Evolutionary conservation across 2,329 filamentous ascomycete species (phyloP).

Genomic region (Pseudogymnoascus sp.): DNA sequence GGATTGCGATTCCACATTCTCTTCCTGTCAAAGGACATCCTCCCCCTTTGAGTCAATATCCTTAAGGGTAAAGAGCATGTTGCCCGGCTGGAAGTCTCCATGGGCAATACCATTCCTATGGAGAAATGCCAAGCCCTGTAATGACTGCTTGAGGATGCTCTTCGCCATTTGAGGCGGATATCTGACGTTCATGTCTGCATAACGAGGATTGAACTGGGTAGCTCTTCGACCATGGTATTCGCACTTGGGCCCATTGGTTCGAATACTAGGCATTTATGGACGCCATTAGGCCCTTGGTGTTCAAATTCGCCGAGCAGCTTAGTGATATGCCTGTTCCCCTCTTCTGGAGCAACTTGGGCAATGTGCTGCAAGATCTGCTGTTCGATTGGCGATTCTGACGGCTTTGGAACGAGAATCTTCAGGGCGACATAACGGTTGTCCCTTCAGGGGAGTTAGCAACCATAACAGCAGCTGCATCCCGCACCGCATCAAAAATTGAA

Average conservation of each 20-base stretch:
- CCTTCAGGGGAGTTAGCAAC: neutral
- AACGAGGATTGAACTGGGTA: conserved; percentile 14
- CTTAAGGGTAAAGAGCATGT: conserved; percentile 30
- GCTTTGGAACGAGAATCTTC: conserved; percentile 13
- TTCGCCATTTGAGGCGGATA: neutral
- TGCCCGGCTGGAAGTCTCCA: conserved; percentile 33
- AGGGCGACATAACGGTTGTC: conserved; percentile 13
- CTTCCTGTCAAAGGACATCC: neutral
- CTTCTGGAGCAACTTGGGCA: conserved; percentile 2
- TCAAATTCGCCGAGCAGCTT: conserved; percentile 31
- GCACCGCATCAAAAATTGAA: neutral
- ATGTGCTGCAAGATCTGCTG: neutral
- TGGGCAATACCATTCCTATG: conserved; percentile 33
- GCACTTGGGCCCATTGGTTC: conserved; percentile 33
- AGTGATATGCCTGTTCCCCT: conserved; percentile 26
- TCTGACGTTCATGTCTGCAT: neutral
- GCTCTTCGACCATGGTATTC: conserved; percentile 27
- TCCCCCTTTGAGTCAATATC: conserved; percentile 19
- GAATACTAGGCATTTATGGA: conserved; percentile 36
- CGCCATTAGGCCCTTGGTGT: conserved; percentile 35
- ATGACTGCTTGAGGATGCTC: neutral
- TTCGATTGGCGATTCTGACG: neutral
- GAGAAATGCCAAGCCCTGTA: conserved; percentile 20
- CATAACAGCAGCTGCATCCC: neutral
- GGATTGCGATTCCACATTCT: neutral